phyloP scores from a whole-genome alignment of 2,329 filamentous ascomycete genomes.

The Leptoxyphium fumago region DNA sequence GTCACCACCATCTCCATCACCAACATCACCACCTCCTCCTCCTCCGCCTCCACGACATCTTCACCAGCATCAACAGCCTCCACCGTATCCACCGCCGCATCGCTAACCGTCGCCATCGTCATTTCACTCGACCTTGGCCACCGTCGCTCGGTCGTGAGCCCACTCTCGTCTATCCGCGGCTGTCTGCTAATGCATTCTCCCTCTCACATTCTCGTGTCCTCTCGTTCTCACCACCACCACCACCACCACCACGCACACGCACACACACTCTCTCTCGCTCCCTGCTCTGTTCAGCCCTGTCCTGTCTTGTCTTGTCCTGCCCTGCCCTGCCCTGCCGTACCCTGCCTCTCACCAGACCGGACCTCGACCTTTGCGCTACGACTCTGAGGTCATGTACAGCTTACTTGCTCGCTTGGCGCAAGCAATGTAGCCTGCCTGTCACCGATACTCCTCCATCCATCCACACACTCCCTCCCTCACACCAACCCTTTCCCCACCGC shows the following conservation, averaged over 20 bases:
- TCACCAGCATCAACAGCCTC: background rate
- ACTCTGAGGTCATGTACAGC: background rate
- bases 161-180: too few species aligned
- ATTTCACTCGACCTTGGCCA: background rate
- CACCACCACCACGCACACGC: too few species aligned
- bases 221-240: too few species aligned
- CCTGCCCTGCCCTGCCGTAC: background rate
- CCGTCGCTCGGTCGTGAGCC: background rate
- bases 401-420: background rate
- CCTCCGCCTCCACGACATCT: background rate
- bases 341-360: background rate
- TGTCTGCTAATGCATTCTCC: too few species aligned
- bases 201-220: too few species aligned
- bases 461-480: background rate
- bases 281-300: background rate
- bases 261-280: too few species aligned
- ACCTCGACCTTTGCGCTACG: background rate
- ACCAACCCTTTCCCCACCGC: background rate
- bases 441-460: background rate
- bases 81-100: background rate
- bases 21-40: background rate
- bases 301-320: background rate
- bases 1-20: background rate
- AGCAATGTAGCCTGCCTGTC: background rate
- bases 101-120: background rate